A percentile compares a stretch with the other conserved stretches of the same genome.
phyloP scores from a whole-genome alignment of 768 basidiomycete species.

The Boletus rubroflammeus region DNA sequence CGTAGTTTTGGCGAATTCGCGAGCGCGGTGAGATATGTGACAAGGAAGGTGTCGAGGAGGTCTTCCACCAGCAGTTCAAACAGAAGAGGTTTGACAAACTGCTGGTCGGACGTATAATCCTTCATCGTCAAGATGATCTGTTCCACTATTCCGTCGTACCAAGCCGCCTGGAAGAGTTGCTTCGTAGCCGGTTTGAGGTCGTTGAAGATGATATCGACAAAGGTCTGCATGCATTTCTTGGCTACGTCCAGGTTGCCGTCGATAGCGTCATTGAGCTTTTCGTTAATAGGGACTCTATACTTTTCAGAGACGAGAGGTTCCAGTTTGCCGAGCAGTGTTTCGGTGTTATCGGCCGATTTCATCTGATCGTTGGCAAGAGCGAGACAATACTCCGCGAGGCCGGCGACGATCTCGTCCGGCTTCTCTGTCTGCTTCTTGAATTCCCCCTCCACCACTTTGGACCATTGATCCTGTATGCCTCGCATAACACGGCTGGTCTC shows the following conservation, averaged over 20 bases:
- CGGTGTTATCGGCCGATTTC: constrained; percentile 91
- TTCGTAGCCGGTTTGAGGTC: constrained; percentile 88
- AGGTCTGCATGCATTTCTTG: constrained; percentile 92
- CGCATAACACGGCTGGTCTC: constrained; percentile 91
- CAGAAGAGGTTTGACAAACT: constrained; percentile 84
- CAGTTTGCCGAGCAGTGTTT: constrained; percentile 77
- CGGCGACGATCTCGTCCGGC: constrained; percentile 81
- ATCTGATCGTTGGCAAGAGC: constrained; percentile 98
- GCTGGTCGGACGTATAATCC: constrained; percentile 94
- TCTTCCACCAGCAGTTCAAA: constrained; percentile 92
- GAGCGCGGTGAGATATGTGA: constrained; percentile 85
- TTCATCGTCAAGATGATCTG: constrained; percentile 94
- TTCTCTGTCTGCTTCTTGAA: constrained; percentile 85
- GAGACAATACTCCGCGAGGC: constrained; percentile 93
- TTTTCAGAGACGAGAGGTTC: constrained; percentile 93
- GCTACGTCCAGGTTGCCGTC: constrained; percentile 98
- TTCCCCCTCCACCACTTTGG: constrained; percentile 76
- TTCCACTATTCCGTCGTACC: constrained; percentile 88
- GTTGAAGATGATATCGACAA: constrained; percentile 94
- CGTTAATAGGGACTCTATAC: constrained; percentile 78
- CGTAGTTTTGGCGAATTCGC: constrained; percentile 79
- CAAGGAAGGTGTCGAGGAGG: constrained; percentile 84
- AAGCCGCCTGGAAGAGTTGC: constrained; percentile 72
- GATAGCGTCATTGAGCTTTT: constrained; percentile 90
- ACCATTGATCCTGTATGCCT: constrained; percentile 83